A percentile compares a stretch with the other conserved stretches of the same genome.
These are phyloP conservation scores for Russula ochroleuca DNA, from an alignment of 768 basidiomycete genomes.

Conservation along the genomic window DNA sequence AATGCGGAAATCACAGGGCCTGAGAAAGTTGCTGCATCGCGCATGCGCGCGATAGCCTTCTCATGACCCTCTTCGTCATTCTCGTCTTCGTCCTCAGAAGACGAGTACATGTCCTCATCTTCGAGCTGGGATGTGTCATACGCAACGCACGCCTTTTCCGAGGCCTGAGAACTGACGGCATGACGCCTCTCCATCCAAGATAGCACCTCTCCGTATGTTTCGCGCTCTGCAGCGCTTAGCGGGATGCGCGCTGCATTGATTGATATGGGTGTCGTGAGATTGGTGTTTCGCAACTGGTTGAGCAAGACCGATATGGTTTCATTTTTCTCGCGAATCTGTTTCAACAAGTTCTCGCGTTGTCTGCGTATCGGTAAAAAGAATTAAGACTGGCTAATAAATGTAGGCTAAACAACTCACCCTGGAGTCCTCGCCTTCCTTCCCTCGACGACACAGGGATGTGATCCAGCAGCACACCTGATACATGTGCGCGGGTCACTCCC, in stretches of 20 bases:
- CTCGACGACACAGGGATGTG: conserved; percentile 33
- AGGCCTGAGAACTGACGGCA: conserved; percentile 25
- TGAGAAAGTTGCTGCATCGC: conserved; percentile 4
- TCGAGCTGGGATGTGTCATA: conserved; percentile 35
- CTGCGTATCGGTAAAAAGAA: conserved; percentile 15
- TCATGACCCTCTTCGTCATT: conserved; percentile 21
- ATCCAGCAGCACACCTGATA: conserved; percentile 28
- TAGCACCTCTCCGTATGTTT: conserved; percentile 32
- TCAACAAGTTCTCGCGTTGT: conserved; percentile 33
- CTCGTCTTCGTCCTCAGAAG: conserved; percentile 28
- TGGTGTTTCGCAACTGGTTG: conserved; percentile 30
- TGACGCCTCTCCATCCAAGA: conserved; percentile 34
- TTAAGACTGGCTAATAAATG: neutral
- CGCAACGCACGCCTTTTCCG: conserved; percentile 28
- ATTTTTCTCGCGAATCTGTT: conserved; percentile 36
- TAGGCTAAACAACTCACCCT: conserved; percentile 28
- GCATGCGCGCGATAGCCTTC: conserved; percentile 13
- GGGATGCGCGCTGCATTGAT: conserved; percentile 32
- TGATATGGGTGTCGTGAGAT: conserved; percentile 33
- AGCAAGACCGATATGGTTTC: conserved; percentile 31
- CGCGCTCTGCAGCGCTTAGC: conserved; percentile 30
- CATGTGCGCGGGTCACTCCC: conserved; percentile 19
- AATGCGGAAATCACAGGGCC: neutral
- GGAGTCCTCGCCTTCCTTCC: conserved; percentile 36
- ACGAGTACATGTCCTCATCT: conserved; percentile 31